Conservation (phyloP, 805 yeast species). For the Torulaspora delbrueckii region DNA sequence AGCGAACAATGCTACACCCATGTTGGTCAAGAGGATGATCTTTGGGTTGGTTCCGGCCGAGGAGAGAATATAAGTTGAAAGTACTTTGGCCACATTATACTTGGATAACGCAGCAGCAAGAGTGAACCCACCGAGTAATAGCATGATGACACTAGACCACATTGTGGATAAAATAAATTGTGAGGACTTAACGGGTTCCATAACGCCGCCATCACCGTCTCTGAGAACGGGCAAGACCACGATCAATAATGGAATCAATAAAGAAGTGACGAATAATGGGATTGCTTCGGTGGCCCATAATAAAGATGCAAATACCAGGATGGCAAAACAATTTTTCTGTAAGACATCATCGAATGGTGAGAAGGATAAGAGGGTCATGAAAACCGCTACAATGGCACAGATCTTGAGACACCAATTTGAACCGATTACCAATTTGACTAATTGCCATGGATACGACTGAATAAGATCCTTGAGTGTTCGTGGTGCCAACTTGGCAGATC, state of each 20-base stretch:
- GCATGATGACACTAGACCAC: constrained; percentile 95
- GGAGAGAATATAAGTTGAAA: constrained; percentile 76
- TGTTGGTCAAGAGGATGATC: constrained; percentile 66
- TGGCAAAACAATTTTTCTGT: constrained; percentile 75
- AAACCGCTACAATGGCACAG: constrained; percentile 44
- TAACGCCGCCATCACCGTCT: constrained; percentile 42
- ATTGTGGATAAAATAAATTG: constrained; percentile 74
- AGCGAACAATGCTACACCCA: constrained; percentile 80
- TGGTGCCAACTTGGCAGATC: constrained; percentile 16
- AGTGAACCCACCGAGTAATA: constrained; percentile 88
- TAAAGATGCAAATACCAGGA: constrained; percentile 73
- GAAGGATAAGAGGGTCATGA: constrained; percentile 41
- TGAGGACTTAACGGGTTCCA: constrained; percentile 59
- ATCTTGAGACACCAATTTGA: constrained; percentile 42
- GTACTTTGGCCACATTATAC: constrained; percentile 78
- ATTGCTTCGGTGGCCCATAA: constrained; percentile 88
- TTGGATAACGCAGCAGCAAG: constrained; percentile 92
- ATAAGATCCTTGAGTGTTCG: constrained; percentile 20
- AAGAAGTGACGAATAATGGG: constrained; percentile 85
- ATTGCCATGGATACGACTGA: constrained; percentile 15
- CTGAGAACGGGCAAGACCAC: constrained; percentile 68
- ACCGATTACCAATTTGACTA: constrained; percentile 15
- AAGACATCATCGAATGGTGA: constrained; percentile 57
- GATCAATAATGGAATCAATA: constrained; percentile 74
- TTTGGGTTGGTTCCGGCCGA: constrained; percentile 85